Conservation (phyloP, 805 yeast genomes). For the Saturnispora ahearnii region DNA sequence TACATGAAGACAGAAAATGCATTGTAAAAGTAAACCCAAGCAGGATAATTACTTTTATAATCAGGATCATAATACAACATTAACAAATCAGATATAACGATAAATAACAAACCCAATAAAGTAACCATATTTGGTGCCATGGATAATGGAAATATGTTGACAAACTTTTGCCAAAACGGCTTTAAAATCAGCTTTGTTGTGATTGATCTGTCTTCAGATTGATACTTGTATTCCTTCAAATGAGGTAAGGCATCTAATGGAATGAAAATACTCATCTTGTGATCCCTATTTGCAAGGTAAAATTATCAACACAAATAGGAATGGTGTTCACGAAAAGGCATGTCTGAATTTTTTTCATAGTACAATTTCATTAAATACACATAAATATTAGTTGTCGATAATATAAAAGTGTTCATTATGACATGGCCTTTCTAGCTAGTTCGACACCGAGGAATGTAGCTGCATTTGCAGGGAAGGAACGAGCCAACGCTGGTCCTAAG, state of each 20-base stretch:
- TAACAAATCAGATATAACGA: conserved; percentile 51
- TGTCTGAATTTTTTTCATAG: too few species aligned
- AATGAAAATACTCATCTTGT: conserved; percentile 12
- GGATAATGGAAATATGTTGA: conserved; percentile 65
- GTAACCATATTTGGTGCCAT: conserved; percentile 95
- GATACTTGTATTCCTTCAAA: conserved; percentile 32
- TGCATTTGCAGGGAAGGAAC: conserved; percentile 99
- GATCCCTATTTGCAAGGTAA: neutral
- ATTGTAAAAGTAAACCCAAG: conserved; percentile 68
- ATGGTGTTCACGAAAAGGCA: too few species aligned
- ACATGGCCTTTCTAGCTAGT: conserved; percentile 38
- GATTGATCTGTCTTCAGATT: conserved; percentile 74
- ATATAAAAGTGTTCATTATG: neutral
- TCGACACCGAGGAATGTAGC: conserved; percentile 97
- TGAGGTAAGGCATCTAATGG: conserved; percentile 9
- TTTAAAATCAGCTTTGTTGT: conserved; percentile 67
- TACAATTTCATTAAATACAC: neutral
- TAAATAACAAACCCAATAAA: conserved; percentile 64
- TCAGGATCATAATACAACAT: conserved; percentile 70
- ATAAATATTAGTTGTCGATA: neutral
- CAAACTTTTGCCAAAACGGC: conserved; percentile 74
- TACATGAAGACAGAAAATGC: conserved; percentile 81
- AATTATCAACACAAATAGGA: too few species aligned
- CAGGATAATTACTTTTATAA: conserved; percentile 50
- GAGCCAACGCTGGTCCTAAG: conserved; percentile 84